A percentile compares a stretch with the other conserved stretches of the same genome.
These are phyloP conservation scores for Psilocybe mexicana DNA, from an alignment of 1,284 basidiomycete species.

Conservation along the genomic window DNA sequence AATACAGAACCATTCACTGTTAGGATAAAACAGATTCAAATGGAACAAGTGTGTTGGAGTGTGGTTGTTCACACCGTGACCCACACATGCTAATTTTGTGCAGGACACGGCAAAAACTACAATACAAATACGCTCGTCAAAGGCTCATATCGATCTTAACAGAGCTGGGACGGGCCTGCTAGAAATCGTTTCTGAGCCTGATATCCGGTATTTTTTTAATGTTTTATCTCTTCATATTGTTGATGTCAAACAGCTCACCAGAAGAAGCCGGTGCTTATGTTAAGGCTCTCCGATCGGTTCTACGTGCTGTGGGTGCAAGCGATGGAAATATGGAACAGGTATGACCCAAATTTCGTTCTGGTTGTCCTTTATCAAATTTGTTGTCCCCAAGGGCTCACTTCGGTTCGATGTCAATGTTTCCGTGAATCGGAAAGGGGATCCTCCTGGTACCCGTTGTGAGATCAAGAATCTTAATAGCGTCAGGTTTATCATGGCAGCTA, in stretches of 20 bases:
- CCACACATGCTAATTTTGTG: not conserved
- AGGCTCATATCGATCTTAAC: constrained; percentile 85
- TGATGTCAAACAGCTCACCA: constrained; percentile 57
- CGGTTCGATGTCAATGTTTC: constrained; percentile 97
- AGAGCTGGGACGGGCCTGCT: constrained; percentile 88
- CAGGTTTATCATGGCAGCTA: constrained; percentile 83
- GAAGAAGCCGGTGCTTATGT: constrained; percentile 94
- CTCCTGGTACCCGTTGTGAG: constrained; percentile 88
- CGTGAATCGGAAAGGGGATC: constrained; percentile 64
- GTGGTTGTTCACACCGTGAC: not conserved
- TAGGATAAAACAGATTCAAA: constrained; percentile 90
- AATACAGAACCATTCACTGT: constrained; percentile 50
- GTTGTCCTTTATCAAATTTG: not conserved
- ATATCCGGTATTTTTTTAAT: constrained; percentile 65
- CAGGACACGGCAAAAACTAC: constrained; percentile 96
- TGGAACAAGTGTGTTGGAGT: constrained; percentile 77
- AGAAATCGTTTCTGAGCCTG: constrained; percentile 96
- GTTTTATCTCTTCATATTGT: constrained; percentile 1
- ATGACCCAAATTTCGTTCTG: constrained; percentile 15
- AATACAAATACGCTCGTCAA: constrained; percentile 54
- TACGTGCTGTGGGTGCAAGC: constrained; percentile 85
- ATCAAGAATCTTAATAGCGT: constrained; percentile 98
- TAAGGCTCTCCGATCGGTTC: constrained; percentile 76
- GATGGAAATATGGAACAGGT: constrained; percentile 99
- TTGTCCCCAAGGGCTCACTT: constrained; percentile 72